Base-by-base conservation (phyloP, 331 rosid genomes). In the Pyracantha coccinea region DNA sequence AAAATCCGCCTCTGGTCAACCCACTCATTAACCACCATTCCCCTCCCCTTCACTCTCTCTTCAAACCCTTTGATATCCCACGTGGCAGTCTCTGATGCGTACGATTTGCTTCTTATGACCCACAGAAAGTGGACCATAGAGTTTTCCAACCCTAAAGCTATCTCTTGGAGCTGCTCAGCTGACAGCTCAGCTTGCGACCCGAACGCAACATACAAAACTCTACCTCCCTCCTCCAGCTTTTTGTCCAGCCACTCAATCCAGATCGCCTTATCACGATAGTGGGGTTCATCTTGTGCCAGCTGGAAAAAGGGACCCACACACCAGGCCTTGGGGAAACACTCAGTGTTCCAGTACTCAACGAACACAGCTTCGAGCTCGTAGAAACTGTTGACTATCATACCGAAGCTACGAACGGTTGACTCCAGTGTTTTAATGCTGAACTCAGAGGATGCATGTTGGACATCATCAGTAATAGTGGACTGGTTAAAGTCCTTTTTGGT, bases 11-110 rank as follows among this genome's bases (percentile, higher is more conserved):
- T 73, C 31, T 88, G 89, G 2, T 86, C 81, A 41, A 86, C 93
- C 96, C 96, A 90, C 27, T 85, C 88, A 21, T 84, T 88, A 5
- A 82, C 85, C 55, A 86, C 79, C 2, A 85, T 72, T 11, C 96
- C 93, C 60, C 89, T 78, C 8, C 45, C 79, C 47, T 23, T 78
- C 50, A 85, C 85, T 25, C 89, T 84, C 21, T 81, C 88, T 53
- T 86, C 89, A 35, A 76, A 87, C 75, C 75, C 87, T 0, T 7
- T 1, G 19, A 5, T 25, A 24, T 32, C 54, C 75, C 75, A 32
- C 16, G 33, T 33, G 17, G 61, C 61, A 3, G 21, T 32, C 38
- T 69, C 45, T 35, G 44, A 9, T 35, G 44, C 45, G 2, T 10
- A 38, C 4, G 14, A 3, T 29, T 24, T 74, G 50, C 77, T 85